Conservation (phyloP, 768 basidiomycete species). For the Phanerochaete sordida region DNA sequence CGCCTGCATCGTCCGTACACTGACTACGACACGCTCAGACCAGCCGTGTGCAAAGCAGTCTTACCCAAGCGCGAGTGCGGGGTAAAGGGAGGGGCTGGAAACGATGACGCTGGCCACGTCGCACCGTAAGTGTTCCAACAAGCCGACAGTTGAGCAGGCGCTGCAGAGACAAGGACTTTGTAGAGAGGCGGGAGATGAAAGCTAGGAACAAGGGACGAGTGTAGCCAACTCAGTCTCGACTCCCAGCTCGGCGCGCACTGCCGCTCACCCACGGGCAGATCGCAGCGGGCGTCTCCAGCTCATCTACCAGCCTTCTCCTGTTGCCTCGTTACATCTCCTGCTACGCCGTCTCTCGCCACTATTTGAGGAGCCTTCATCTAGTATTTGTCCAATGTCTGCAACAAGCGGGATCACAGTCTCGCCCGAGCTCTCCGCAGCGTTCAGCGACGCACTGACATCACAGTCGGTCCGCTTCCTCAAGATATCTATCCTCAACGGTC, state of each 20-base stretch:
- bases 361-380: background rate
- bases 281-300: conserved; percentile 2
- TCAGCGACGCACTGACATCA: conserved; percentile 54
- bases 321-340: background rate
- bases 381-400: conserved; percentile 52
- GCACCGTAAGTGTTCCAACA: too few relatives aligned
- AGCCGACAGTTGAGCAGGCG: background rate
- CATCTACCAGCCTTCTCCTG: background rate
- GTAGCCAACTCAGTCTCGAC: background rate
- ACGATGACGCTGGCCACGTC: background rate
- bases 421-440: conserved; percentile 49
- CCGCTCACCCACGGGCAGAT: background rate
- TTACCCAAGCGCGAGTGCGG: background rate
- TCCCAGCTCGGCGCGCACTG: background rate
- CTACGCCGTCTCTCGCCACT: background rate
- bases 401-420: conserved; percentile 69
- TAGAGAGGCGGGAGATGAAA: background rate
- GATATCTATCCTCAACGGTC: conserved; percentile 74
- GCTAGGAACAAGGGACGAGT: background rate
- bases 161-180: background rate
- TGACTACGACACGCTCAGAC: background rate
- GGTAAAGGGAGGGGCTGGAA: background rate
- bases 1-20: conserved; percentile 2
- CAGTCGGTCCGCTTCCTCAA: conserved; percentile 68
- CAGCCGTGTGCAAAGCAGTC: background rate